phyloP scores from a whole-genome alignment of 495 filamentous ascomycete genomes.

The Immersiella caudata region DNA sequence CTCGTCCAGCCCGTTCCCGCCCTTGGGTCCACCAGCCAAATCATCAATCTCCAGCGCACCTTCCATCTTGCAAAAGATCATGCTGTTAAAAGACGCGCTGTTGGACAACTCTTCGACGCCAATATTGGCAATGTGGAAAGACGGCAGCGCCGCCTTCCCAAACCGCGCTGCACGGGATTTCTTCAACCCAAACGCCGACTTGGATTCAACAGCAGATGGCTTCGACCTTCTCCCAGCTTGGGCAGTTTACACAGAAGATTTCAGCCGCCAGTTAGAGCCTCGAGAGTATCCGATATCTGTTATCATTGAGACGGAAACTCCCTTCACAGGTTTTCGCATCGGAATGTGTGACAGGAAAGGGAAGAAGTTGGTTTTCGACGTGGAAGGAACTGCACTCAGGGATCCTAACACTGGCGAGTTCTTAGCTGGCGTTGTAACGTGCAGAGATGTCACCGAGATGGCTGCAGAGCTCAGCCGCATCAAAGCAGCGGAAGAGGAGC shows the following conservation, averaged over 20 bases:
- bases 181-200: constrained; percentile 46
- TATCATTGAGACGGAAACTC: constrained; percentile 57
- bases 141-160: constrained; percentile 64
- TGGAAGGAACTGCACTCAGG: constrained; percentile 60
- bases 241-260: constrained; percentile 63
- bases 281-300: constrained; percentile 65
- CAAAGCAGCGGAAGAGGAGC: constrained; percentile 62
- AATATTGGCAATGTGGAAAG: constrained; percentile 72
- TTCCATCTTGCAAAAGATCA: constrained; percentile 64
- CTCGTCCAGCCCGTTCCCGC: constrained; percentile 57
- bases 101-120: constrained; percentile 68
- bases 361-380: constrained; percentile 55
- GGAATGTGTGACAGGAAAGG: constrained; percentile 58
- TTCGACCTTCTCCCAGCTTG: constrained; percentile 58
- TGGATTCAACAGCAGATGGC: constrained; percentile 46
- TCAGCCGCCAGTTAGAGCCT: constrained; percentile 54
- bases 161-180: constrained; percentile 64
- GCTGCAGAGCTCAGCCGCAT: constrained; percentile 62
- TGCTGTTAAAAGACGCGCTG: constrained; percentile 69
- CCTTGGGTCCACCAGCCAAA: constrained; percentile 59
- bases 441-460: constrained; percentile 65
- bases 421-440: constrained; percentile 64
- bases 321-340: constrained; percentile 57
- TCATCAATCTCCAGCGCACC: constrained; percentile 53
- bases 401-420: constrained; percentile 65